These are phyloP conservation scores for Wickerhamiella sorbophila DNA, from an alignment of 805 yeast species.

Conservation along the genomic window DNA sequence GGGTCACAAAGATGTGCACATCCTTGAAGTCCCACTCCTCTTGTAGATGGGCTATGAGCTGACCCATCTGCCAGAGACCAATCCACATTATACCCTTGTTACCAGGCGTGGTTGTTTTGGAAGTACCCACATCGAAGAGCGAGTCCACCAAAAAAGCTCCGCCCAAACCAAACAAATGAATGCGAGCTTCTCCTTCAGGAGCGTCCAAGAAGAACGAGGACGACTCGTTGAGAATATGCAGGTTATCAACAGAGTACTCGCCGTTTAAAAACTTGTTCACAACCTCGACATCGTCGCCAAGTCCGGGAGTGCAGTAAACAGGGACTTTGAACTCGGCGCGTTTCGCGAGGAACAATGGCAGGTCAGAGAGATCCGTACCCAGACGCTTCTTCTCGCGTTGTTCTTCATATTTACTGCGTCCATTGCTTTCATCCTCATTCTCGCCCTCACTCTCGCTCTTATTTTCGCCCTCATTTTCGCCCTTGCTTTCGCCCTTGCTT, in stretches of 20 bases:
- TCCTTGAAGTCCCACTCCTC: conserved; percentile 29
- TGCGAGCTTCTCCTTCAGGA: conserved; percentile 19
- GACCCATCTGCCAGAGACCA: conserved; percentile 56
- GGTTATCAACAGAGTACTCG: conserved; percentile 38
- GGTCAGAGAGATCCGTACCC: conserved; percentile 35
- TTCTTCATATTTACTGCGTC: conserved; percentile 19
- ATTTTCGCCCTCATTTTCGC: too few species aligned
- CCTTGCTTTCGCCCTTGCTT: too few species aligned
- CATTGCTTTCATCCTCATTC: background rate
- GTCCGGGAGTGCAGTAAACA: conserved; percentile 65
- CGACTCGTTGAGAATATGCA: conserved; percentile 48
- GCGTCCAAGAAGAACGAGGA: conserved; percentile 32
- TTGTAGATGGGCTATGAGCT: conserved; percentile 38
- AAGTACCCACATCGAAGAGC: conserved; percentile 51
- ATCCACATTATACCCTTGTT: conserved; percentile 64
- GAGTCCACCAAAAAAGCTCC: conserved; percentile 55
- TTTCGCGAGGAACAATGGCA: conserved; percentile 35
- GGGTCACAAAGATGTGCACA: conserved; percentile 48
- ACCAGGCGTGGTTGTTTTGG: conserved; percentile 36
- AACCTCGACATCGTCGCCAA: conserved; percentile 58
- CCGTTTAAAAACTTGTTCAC: conserved; percentile 47
- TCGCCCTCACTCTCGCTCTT: too few species aligned
- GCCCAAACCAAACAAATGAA: conserved; percentile 56
- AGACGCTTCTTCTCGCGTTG: conserved; percentile 28
- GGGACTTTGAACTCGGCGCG: conserved; percentile 36